Evolutionary conservation across 225 moss, liverwort and hornwort genomes (phyloP), one percentile per base, ranked within the genome.

Genomic region (Pleurozium schreberi): DNA sequence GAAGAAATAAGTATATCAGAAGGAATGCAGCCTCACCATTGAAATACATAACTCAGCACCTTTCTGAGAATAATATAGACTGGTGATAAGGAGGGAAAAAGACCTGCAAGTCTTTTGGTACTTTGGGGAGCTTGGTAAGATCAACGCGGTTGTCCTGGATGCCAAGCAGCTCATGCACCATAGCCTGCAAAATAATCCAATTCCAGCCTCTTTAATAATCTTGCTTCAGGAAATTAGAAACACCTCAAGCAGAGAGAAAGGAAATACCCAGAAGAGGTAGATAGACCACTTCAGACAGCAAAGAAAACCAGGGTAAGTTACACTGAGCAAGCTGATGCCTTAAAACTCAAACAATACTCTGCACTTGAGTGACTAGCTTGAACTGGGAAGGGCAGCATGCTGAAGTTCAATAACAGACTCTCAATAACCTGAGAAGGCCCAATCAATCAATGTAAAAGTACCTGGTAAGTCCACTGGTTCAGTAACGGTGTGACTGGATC

Each of bases 391-490:
- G 61, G 82, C 59, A 45, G 79, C 66, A 84, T 8, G 31, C 71
- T 66, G 75, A 79, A 87, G 65, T 43, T 64, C 87, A 70, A 83
- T 25, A 89, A 50, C 25, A 83, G 58, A 83, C 27, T 60, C 60
- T 50, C 47, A 82, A 71, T 22, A 34, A 89, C 49, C n/a, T 53
- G 80, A 79, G 65, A 62, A 83, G 82, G 59, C 30, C 15, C 36
- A 65, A 86, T 36, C 64, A 64, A 86, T 55, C 31, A 64, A 85
- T 84, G 83, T 63, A 89, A n/a, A 43, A 33, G 81, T 84, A 99
- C 99, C 99, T 99, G 99, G 85, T 99, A 99, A 50, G 99, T 97
- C 99, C 99, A 99, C 88, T 99, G 97, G 88, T 99, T 97, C 70
- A 99, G 90, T 90, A 99, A 89, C 36, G 99, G 96, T 38, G 99